phyloP scores from a whole-genome alignment of 1,284 basidiomycete genomes.

The Trichosporon sp. region DNA sequence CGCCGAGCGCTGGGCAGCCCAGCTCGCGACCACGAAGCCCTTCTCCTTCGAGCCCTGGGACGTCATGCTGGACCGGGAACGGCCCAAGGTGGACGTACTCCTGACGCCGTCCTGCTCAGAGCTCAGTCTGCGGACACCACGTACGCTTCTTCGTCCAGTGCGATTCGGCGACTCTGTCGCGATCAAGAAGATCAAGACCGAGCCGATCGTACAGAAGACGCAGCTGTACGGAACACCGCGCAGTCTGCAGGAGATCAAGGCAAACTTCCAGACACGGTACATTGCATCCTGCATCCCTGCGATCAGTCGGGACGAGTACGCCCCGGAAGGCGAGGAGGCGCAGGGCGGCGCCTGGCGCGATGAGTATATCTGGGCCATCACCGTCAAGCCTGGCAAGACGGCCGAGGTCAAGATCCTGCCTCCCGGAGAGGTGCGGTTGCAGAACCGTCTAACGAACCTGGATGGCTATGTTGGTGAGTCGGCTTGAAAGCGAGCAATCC shows the following conservation, averaged over 20 bases:
- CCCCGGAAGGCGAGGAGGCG: not conserved
- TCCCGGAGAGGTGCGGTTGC: constrained; percentile 34
- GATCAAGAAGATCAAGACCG: constrained; percentile 52
- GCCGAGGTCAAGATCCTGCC: constrained; percentile 33
- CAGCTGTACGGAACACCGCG: constrained; percentile 51
- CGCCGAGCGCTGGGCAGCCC: constrained; percentile 33
- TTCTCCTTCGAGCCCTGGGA: constrained; percentile 33
- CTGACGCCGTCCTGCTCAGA: constrained; percentile 42
- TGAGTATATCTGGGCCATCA: constrained; percentile 53
- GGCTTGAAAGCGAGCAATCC: not conserved
- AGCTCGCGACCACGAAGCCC: constrained; percentile 33
- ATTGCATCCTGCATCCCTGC: constrained; percentile 26
- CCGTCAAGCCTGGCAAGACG: constrained; percentile 35
- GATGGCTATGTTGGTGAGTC: constrained; percentile 50
- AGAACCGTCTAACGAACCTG: constrained; percentile 40
- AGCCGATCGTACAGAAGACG: constrained; percentile 52
- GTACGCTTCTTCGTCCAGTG: constrained; percentile 45
- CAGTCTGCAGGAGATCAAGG: constrained; percentile 38
- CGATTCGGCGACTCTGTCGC: constrained; percentile 41
- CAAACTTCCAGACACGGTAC: constrained; percentile 46
- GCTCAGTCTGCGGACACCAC: constrained; percentile 41
- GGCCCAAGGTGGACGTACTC: constrained; percentile 34
- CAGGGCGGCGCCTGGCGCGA: constrained; percentile 31
- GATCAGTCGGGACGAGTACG: not conserved
- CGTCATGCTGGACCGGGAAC: constrained; percentile 36